These are phyloP conservation scores for Rhazya stricta DNA, from an alignment of 257 asterid genomes.

Conservation along the genomic window DNA sequence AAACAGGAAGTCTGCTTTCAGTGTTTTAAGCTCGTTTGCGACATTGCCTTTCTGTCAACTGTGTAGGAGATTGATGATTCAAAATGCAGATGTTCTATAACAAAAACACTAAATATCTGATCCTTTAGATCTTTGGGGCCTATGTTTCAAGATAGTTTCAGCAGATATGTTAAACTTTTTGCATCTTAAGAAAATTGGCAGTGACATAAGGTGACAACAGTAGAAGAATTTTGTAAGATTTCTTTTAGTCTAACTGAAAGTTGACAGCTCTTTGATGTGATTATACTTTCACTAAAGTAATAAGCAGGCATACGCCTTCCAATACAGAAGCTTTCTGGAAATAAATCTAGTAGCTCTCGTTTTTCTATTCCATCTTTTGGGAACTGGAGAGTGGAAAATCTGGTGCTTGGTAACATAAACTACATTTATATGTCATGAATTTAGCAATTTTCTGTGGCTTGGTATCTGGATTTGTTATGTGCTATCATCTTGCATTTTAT, in stretches of 20 bases:
- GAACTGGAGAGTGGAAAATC: neutral
- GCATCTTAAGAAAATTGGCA: neutral
- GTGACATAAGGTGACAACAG: neutral
- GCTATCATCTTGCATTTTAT: neutral
- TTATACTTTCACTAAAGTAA: neutral
- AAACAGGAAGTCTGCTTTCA: neutral
- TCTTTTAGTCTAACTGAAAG: neutral
- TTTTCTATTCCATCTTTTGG: neutral
- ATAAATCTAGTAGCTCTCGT: neutral
- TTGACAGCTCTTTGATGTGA: neutral
- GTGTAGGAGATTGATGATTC: constrained; percentile 1
- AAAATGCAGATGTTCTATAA: neutral
- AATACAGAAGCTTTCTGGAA: neutral
- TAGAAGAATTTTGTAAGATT: neutral
- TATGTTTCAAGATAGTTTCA: neutral
- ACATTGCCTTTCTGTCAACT: neutral
- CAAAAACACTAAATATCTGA: neutral
- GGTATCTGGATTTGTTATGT: neutral
- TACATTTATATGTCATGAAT: neutral
- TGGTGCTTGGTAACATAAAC: neutral
- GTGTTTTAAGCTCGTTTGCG: neutral
- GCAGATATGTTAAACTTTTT: neutral
- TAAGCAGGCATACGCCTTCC: neutral
- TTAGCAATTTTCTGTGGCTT: neutral
- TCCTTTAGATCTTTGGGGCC: neutral